These are phyloP conservation scores for Zygosaccharomyces pseudobailii DNA, from an alignment of 1,139 yeast genomes.

Conservation along the genomic window DNA sequence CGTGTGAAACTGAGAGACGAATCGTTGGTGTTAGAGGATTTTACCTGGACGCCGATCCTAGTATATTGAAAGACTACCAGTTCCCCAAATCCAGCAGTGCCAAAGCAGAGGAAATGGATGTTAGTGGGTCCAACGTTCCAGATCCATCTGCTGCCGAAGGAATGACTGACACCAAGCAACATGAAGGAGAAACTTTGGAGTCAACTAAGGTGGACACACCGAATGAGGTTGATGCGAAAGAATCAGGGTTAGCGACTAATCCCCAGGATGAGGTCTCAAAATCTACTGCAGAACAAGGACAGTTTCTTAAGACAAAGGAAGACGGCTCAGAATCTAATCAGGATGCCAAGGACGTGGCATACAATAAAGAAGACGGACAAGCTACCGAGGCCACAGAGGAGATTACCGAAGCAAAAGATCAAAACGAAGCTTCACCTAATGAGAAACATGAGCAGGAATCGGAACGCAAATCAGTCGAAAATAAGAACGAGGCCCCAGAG, in stretches of 20 bases:
- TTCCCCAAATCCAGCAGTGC: conserved; percentile 26
- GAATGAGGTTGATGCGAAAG: too few relatives aligned
- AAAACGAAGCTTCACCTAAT: not conserved
- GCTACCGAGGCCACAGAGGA: not conserved
- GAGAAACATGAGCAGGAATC: not conserved
- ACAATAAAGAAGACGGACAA: not conserved
- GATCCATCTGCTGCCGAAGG: conserved; percentile 42
- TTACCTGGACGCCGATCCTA: conserved; percentile 48
- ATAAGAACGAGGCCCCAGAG: too few relatives aligned
- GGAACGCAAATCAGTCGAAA: too few relatives aligned
- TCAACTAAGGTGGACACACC: conserved; percentile 38
- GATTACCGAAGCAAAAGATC: not conserved
- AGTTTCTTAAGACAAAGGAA: too few relatives aligned
- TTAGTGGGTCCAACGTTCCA: not conserved
- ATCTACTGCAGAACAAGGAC: too few relatives aligned
- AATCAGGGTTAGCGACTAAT: too few relatives aligned
- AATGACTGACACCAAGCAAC: conserved; percentile 46
- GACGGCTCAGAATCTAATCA: too few relatives aligned
- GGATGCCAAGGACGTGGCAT: too few relatives aligned
- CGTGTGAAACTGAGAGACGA: conserved; percentile 85
- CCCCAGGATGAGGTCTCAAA: too few relatives aligned
- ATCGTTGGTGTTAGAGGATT: conserved; percentile 91
- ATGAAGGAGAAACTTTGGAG: conserved; percentile 45
- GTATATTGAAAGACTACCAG: conserved; percentile 31
- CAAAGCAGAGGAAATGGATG: conserved; percentile 12